Percentiles rank a stretch among this genome's conserved stretches.
These are phyloP conservation scores for Aspergillus tanneri DNA, from an alignment of 2,329 filamentous ascomycete genomes.

Conservation along the genomic window DNA sequence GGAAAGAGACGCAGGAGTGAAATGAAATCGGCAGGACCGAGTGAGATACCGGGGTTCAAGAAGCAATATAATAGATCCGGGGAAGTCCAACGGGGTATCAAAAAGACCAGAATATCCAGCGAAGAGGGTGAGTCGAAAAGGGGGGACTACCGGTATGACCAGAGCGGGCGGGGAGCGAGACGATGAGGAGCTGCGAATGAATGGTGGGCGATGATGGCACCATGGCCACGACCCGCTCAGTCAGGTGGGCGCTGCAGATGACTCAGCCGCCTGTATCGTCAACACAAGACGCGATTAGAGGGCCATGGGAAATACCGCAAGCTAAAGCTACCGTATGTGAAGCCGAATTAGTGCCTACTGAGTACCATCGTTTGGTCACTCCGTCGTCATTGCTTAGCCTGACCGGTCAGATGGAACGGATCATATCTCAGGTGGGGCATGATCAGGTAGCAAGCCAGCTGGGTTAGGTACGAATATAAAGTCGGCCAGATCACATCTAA, in stretches of 20 bases:
- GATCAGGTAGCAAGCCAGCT: conserved; percentile 9
- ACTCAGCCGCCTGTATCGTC: conserved; percentile 5
- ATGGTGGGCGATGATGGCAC: conserved; percentile 10
- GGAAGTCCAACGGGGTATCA: background rate
- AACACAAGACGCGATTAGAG: background rate
- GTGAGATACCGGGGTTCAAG: background rate
- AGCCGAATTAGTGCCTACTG: too few species aligned
- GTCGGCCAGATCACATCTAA: background rate
- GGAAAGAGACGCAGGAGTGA: background rate
- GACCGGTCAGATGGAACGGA: background rate
- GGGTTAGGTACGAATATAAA: background rate
- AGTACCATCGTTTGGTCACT: too few species aligned
- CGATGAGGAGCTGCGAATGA: conserved; percentile 1
- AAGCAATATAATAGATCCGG: background rate
- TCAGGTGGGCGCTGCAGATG: conserved; percentile 10
- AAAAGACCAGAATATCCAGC: background rate
- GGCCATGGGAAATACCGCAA: too few species aligned
- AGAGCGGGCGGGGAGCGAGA: background rate
- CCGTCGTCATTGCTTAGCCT: too few species aligned
- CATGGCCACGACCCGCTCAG: conserved; percentile 7
- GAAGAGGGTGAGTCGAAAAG: conserved; percentile 4
- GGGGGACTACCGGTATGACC: background rate
- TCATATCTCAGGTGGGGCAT: conserved; percentile 1
- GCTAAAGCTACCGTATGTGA: too few species aligned
- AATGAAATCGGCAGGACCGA: background rate